Evolutionary conservation across 768 basidiomycete species (phyloP), one percentile per base, ranked within the genome.

Genomic region (Termitomyces sp.): DNA sequence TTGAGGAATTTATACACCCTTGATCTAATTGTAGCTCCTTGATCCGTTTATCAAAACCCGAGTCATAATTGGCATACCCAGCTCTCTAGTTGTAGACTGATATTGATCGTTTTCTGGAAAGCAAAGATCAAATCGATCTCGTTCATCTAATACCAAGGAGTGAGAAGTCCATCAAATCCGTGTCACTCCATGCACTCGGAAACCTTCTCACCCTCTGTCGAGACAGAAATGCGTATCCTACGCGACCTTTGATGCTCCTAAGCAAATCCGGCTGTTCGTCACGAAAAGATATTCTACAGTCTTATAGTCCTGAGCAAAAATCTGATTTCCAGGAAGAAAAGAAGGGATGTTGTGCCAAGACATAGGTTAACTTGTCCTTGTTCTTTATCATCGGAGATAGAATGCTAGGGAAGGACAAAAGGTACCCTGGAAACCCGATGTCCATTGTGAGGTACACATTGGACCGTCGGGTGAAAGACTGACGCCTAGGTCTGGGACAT

Each of bases 171-270:
- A n/a, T 41, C 22, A 22, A 5, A 1, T 41, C 36, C 44, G 1
- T 40, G 35, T 7, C 16, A n/a, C 3, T 9, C 38, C n/a, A 71
- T 83, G 55, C 63, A 90, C 84, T 22, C 87, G 74, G 68, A 91
- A 92, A 1, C 88, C 90, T 59, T 90, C 87, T 59, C 85, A 84
- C 1, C 90, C 88, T 50, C 83, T 74, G 54, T 83, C 77, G n/a
- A 89, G 74, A 88, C 88, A 90, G 65, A 87, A 90, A 44, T 71
- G 69, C 86, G 90, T 86, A 35, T 85, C 82, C 70, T 76, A 85
- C 1, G 88, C 76, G 8, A 84, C 80, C 56, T 78, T 78, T 76
- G 0, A 79, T 76, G 61, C 88, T 86, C 52, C 88, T 86, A 87
- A 90, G 66, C 16, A 90, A 68, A 65, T 90, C 90, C 0, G 88